Base-by-base conservation (phyloP, 108 stramenopile species). In the Conticribra weissflogii region DNA sequence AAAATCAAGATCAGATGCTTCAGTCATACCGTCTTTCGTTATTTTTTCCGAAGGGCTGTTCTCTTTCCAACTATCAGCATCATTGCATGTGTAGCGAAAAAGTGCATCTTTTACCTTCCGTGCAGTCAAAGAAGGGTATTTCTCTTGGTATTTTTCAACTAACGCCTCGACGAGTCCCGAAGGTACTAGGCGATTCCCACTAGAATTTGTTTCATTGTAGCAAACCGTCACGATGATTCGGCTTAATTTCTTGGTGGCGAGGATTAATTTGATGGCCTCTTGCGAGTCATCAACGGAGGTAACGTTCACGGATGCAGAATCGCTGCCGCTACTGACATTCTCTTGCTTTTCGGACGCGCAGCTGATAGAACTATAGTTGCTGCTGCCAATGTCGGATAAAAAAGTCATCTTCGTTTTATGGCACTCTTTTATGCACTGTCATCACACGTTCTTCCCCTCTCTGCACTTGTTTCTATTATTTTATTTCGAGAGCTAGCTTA, bases 171-270 rank as follows among this genome's bases (percentile, higher is more conserved):
- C 28, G 16, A 22, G 7, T n/a, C 0, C 56, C 19, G 15, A 25
- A 1, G 16, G 23, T 2, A 17, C 25, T 14, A 22, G 45, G 14
- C 16, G 24, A 7, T 41, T 32, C 17, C 44, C 25, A n/a, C 24
- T 17, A 0, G 19, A 1, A 0, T 59, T n/a, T 17, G 21, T 30
- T 28, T 70, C 68, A 21, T 22, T 18, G 23, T 17, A 46, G 45
- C 68, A 70, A 0, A 55, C 68, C 14, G 34, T 59, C 0, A 45
- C 58, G 5, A 70, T 51, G 45, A 31, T 34, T 55, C 46, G 59
- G 68, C 50, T 47, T 0, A 70, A 45, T 8, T 57, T 50, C 59
- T 59, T 59, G 45, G 45, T 32, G 1, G 68, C 68, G 28, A 70
- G 58, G 3, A 70, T 18, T 16, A 50, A 34, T 28, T 44, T 59